phyloP scores from a whole-genome alignment of 2,329 filamentous ascomycete species.

The Thelonectria blattea region DNA sequence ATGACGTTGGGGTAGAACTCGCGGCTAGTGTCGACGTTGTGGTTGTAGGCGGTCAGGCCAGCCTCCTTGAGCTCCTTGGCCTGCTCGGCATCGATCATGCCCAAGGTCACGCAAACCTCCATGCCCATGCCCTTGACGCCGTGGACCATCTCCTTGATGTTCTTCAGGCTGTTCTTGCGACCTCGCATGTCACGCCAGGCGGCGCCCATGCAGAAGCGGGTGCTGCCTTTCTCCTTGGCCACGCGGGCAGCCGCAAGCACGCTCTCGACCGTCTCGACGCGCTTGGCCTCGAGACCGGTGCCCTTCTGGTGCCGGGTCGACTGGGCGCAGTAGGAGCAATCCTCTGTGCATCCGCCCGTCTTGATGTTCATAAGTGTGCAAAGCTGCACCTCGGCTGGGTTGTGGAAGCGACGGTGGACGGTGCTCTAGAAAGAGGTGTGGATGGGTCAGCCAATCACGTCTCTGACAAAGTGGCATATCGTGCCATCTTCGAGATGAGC shows the following conservation, averaged over 20 bases:
- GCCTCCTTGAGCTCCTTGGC: slow-evolving; percentile 83
- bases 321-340: slow-evolving; percentile 92
- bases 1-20: slow-evolving; percentile 90
- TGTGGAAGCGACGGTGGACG: slow-evolving; percentile 85
- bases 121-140: slow-evolving; percentile 83
- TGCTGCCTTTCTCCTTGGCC: slow-evolving; percentile 84
- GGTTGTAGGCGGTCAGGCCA: slow-evolving; percentile 90
- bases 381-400: slow-evolving; percentile 83
- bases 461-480: slow-evolving; percentile 4
- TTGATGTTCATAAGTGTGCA: slow-evolving; percentile 98
- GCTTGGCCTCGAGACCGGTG: slow-evolving; percentile 79
- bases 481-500: slow-evolving; percentile 13
- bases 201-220: slow-evolving; percentile 93
- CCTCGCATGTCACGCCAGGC: slow-evolving; percentile 95
- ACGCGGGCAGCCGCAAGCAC: slow-evolving; percentile 79
- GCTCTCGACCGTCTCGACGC: slow-evolving; percentile 78
- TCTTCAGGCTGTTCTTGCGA: slow-evolving; percentile 80
- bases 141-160: slow-evolving; percentile 84
- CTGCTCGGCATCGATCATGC: slow-evolving; percentile 86
- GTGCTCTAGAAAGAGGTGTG: slow-evolving; percentile 59
- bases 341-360: slow-evolving; percentile 88
- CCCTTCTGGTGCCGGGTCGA: slow-evolving; percentile 80
- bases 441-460: slow-evolving; percentile 25
- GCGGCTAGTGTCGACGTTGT: slow-evolving; percentile 89
- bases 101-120: slow-evolving; percentile 92